These are phyloP conservation scores for Stagonosporopsis rhizophila DNA, from an alignment of 2,329 filamentous ascomycete species.

Conservation along the genomic window DNA sequence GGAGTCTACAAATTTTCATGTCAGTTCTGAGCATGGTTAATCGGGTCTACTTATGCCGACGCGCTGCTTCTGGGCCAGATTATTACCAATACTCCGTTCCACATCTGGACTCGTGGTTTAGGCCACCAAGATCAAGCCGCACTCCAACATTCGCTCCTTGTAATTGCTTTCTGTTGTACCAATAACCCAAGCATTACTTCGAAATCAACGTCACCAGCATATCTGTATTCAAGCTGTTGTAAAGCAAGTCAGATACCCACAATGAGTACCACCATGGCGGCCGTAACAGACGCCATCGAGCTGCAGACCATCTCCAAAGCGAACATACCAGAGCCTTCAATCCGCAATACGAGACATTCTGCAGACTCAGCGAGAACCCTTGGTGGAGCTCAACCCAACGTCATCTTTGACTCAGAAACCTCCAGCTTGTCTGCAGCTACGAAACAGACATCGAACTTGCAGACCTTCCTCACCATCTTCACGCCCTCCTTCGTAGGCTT, in stretches of 20 bases:
- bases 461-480: constrained; percentile 30
- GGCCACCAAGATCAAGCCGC: too few relatives aligned
- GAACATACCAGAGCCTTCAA: not conserved
- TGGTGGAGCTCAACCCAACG: not conserved
- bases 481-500: constrained; percentile 39
- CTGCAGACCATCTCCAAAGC: constrained; percentile 9
- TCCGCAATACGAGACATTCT: not conserved
- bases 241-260: not conserved
- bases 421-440: constrained; percentile 3
- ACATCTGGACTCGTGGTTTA: too few relatives aligned
- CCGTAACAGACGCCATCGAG: constrained; percentile 7
- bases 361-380: not conserved
- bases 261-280: constrained; percentile 8
- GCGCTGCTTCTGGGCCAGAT: not conserved
- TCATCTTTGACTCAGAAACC: not conserved
- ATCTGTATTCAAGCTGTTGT: too few relatives aligned
- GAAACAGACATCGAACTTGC: constrained; percentile 19
- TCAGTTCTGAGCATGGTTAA: not conserved
- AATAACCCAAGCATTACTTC: too few relatives aligned
- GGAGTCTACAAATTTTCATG: not conserved
- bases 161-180: too few relatives aligned
- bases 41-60: not conserved
- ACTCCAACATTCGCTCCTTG: too few relatives aligned
- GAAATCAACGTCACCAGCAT: too few relatives aligned
- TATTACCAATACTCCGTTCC: too few relatives aligned